Conservation (phyloP, 2,329 filamentous ascomycete species). For the Seiridium unicorne region DNA sequence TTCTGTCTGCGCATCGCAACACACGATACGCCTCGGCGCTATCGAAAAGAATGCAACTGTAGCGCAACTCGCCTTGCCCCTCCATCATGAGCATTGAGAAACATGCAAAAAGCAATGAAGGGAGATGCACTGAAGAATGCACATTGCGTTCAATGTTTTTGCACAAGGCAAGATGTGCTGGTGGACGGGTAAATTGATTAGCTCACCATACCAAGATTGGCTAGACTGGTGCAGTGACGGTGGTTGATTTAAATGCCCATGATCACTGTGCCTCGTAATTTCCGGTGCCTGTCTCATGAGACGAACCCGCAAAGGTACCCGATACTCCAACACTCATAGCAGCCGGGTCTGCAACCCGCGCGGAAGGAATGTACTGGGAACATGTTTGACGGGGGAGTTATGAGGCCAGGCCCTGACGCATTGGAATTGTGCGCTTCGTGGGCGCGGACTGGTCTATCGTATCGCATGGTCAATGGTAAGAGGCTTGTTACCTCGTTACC, state of each 20-base stretch:
- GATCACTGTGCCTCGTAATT: conserved; percentile 5
- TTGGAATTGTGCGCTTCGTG: not conserved
- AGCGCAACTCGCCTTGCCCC: too few species aligned
- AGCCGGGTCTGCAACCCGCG: not conserved
- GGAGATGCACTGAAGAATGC: too few species aligned
- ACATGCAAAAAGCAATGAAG: too few species aligned
- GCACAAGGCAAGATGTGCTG: too few species aligned
- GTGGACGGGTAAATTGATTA: too few species aligned
- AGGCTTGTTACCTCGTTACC: too few species aligned
- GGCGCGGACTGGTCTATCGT: not conserved
- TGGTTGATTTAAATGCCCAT: not conserved
- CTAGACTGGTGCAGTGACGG: not conserved
- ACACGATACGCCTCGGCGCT: too few species aligned
- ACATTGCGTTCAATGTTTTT: too few species aligned
- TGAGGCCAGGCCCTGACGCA: not conserved
- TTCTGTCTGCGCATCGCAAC: too few species aligned
- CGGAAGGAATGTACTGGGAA: not conserved
- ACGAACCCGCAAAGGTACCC: not conserved
- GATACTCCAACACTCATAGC: not conserved
- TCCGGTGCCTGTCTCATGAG: conserved; percentile 3
- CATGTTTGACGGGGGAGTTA: not conserved
- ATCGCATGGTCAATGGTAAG: not conserved
- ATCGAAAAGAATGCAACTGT: too few species aligned
- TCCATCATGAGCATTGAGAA: too few species aligned
- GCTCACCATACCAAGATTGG: not conserved